A percentile compares a stretch with the other conserved stretches of the same genome.
phyloP scores from a whole-genome alignment of 148 eudicot species.

The Camellia granthamiana region DNA sequence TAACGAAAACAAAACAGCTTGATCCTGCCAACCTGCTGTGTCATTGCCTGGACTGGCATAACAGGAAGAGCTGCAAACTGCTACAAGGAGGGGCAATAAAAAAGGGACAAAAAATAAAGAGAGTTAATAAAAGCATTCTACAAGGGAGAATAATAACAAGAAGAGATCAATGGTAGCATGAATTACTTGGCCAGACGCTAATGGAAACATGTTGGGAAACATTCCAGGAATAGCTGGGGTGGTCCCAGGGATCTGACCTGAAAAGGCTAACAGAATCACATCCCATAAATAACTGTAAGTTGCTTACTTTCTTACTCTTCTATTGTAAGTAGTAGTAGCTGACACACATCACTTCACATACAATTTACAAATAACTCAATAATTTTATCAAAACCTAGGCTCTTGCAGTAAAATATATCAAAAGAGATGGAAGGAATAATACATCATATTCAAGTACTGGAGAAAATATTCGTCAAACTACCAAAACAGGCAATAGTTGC shows the following conservation, averaged over 20 bases:
- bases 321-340: background rate
- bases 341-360: constrained; percentile 3
- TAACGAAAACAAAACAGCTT: background rate
- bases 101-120: background rate
- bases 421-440: constrained; percentile 30
- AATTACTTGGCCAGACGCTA: constrained; percentile 61
- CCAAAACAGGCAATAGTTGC: constrained; percentile 63
- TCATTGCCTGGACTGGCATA: constrained; percentile 97
- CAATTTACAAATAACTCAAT: background rate
- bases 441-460: constrained; percentile 48
- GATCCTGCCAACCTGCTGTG: constrained; percentile 76
- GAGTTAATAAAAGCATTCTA: background rate
- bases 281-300: background rate
- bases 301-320: background rate
- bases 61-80: constrained; percentile 81
- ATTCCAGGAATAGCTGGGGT: constrained; percentile 68
- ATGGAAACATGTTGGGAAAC: constrained; percentile 69
- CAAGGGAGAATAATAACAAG: background rate
- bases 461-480: constrained; percentile 51
- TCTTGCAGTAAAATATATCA: constrained; percentile 22
- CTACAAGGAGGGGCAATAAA: constrained; percentile 6
- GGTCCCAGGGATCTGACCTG: constrained; percentile 72
- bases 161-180: constrained; percentile 3
- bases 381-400: constrained; percentile 6
- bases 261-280: constrained; percentile 27